A percentile compares a stretch with the other conserved stretches of the same genome.
Evolutionary conservation across 2,329 filamentous ascomycete genomes (phyloP).

Genomic region (Colletotrichum sojae): DNA sequence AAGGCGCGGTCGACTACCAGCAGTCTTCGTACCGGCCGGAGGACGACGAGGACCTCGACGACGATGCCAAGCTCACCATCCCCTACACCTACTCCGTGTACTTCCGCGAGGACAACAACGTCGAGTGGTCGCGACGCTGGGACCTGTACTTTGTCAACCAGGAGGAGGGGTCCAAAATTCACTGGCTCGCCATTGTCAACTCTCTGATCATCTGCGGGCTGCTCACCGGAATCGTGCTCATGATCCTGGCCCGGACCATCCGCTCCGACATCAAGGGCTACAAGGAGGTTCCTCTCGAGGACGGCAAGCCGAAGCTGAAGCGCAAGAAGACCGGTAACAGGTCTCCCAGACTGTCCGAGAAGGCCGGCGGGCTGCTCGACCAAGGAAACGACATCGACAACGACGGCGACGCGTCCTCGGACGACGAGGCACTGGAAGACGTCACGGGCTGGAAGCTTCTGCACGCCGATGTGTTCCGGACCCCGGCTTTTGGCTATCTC

Average conservation of each 20-base stretch:
- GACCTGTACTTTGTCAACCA: constrained; percentile 92
- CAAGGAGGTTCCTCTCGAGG: constrained; percentile 76
- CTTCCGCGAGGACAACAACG: constrained; percentile 83
- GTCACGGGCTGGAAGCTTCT: constrained; percentile 90
- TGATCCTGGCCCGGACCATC: constrained; percentile 85
- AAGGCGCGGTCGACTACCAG: constrained; percentile 62
- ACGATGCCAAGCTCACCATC: constrained; percentile 77
- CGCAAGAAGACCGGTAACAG: constrained; percentile 58
- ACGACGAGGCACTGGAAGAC: constrained; percentile 83
- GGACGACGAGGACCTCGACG: constrained; percentile 70
- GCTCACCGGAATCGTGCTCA: constrained; percentile 82
- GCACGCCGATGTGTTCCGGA: constrained; percentile 89
- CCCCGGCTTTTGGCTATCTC: constrained; percentile 78
- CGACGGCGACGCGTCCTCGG: constrained; percentile 71
- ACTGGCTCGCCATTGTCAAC: constrained; percentile 92
- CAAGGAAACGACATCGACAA: constrained; percentile 66
- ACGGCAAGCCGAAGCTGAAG: constrained; percentile 72
- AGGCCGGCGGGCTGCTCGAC: constrained; percentile 72
- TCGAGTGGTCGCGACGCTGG: constrained; percentile 90
- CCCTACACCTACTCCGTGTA: constrained; percentile 93
- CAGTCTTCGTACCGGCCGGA: constrained; percentile 73
- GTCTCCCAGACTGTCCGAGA: constrained; percentile 56
- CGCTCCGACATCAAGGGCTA: constrained; percentile 83
- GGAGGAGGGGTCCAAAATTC: constrained; percentile 83
- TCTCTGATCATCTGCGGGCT: constrained; percentile 87